Evolutionary conservation across 2,329 filamentous ascomycete species (phyloP), one percentile per base, ranked within the genome.

Genomic region (Diaporthe ilicicola): DNA sequence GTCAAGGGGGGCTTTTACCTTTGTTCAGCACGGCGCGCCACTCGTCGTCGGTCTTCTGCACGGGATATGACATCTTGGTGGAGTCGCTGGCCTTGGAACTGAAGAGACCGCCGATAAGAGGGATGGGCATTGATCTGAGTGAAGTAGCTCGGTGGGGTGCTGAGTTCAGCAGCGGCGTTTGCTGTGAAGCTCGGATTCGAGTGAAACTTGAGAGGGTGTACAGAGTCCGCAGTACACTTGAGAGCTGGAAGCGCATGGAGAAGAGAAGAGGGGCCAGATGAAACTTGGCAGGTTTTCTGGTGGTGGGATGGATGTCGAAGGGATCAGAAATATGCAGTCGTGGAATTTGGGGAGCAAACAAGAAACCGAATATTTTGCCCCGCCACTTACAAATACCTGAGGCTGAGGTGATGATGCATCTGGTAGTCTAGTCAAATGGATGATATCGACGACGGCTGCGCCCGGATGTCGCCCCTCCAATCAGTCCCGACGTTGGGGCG

Each of bases 11-110:
- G 8, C 59, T 74, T 81, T 75, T 80, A 86, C 84, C 82, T 76
- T 84, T 84, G 75, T 86, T 94, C 67, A 99, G 85, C 71, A 97
- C 89, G 10, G 95, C 93, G 75, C 91, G 92, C 96, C 96, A 99
- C 84, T 98, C 94, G 70, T 93, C 89, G 27, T 94, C 88, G 48
- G 85, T 89, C 81, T 94, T 93, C 80, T 96, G 84, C 66, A 96
- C 89, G n/a, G 96, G 94, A 77, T 92, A 95, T 53, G 90, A 88
- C 86, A 92, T 93, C 67, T 88, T 88, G 74, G 82, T 84, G 65
- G 85, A 84, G 69, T 84, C 82, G 29, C 86, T 84, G 51, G 88
- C 70, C 42, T 73, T 91, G 68, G 90, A 88, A 70, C 88, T 87
- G 77, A 97, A 97, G 2, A 97, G 84, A 69, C 91, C 90, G 75